These are phyloP conservation scores for Penicillium waksmanii DNA, from an alignment of 495 filamentous ascomycete genomes.

Conservation along the genomic window DNA sequence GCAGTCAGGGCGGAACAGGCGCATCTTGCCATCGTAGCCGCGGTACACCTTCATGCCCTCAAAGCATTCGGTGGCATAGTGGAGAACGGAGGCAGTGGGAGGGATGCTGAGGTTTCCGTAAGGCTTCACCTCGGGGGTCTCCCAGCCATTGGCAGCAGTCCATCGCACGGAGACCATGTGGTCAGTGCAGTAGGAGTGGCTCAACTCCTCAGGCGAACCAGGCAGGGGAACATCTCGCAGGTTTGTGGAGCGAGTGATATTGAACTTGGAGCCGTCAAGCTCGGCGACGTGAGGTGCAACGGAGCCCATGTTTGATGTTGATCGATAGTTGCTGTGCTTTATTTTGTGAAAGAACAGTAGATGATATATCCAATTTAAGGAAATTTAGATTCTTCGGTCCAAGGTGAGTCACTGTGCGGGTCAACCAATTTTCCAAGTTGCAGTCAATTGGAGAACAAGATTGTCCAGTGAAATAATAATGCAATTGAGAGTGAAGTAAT, in stretches of 20 bases:
- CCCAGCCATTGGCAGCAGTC: slow-evolving; percentile 72
- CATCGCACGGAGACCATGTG: slow-evolving; percentile 86
- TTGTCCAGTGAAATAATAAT: background rate
- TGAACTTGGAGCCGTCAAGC: slow-evolving; percentile 76
- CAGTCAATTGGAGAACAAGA: background rate
- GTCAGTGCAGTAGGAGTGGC: slow-evolving; percentile 73
- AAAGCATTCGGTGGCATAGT: slow-evolving; percentile 93
- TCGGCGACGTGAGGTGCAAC: slow-evolving; percentile 39
- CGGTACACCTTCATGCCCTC: slow-evolving; percentile 90
- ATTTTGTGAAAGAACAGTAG: background rate
- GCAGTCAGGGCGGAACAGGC: slow-evolving; percentile 80
- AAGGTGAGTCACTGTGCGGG: slow-evolving; percentile 17
- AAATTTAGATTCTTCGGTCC: background rate
- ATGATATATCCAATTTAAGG: background rate
- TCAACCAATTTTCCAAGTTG: slow-evolving; percentile 2
- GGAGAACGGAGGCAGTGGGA: slow-evolving; percentile 82
- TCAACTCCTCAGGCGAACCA: slow-evolving; percentile 53
- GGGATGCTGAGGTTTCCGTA: slow-evolving; percentile 80
- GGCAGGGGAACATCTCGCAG: slow-evolving; percentile 70
- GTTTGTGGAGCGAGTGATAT: slow-evolving; percentile 64
- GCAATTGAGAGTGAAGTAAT: background rate
- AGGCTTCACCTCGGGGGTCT: slow-evolving; percentile 74
- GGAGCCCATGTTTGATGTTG: slow-evolving; percentile 39
- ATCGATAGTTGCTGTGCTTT: background rate
- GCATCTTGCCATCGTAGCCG: slow-evolving; percentile 77